phyloP scores from a whole-genome alignment of 2,329 filamentous ascomycete genomes.

The Epichloe coenophiala region DNA sequence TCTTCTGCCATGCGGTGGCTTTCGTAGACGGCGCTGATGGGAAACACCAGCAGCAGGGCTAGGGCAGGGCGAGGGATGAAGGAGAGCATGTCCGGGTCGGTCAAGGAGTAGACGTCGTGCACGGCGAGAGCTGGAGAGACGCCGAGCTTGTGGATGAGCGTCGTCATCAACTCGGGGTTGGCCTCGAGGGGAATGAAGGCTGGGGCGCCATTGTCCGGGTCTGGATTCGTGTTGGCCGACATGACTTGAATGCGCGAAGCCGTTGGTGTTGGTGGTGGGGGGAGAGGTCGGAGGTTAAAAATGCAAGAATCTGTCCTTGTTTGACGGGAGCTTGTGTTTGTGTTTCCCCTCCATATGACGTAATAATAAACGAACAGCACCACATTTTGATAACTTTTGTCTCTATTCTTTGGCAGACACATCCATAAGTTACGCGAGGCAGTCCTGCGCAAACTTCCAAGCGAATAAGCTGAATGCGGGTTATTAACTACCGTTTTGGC shows the following conservation, averaged over 20 bases:
- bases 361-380: too few relatives aligned
- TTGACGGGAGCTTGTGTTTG: too few relatives aligned
- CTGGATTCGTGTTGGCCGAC: slow-evolving; percentile 24
- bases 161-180: slow-evolving; percentile 81
- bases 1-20: slow-evolving; percentile 64
- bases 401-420: too few relatives aligned
- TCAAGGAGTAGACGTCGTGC: slow-evolving; percentile 86
- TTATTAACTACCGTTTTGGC: too few relatives aligned
- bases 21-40: slow-evolving; percentile 69
- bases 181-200: slow-evolving; percentile 51
- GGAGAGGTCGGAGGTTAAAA: too few relatives aligned
- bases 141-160: slow-evolving; percentile 70
- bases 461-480: too few relatives aligned
- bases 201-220: slow-evolving; percentile 23
- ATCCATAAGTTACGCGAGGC: too few relatives aligned
- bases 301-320: too few relatives aligned
- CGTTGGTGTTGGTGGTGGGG: not conserved
- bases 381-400: too few relatives aligned
- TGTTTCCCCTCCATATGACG: not conserved
- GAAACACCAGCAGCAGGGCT: slow-evolving; percentile 85
- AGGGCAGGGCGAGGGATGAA: slow-evolving; percentile 82
- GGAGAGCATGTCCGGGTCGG: slow-evolving; percentile 68
- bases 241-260: slow-evolving; percentile 10
- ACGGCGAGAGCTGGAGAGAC: slow-evolving; percentile 62
- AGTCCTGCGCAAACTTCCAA: too few relatives aligned